Conservation (phyloP, 371 early-diverging fungal species). For the Entomophthora muscae region DNA sequence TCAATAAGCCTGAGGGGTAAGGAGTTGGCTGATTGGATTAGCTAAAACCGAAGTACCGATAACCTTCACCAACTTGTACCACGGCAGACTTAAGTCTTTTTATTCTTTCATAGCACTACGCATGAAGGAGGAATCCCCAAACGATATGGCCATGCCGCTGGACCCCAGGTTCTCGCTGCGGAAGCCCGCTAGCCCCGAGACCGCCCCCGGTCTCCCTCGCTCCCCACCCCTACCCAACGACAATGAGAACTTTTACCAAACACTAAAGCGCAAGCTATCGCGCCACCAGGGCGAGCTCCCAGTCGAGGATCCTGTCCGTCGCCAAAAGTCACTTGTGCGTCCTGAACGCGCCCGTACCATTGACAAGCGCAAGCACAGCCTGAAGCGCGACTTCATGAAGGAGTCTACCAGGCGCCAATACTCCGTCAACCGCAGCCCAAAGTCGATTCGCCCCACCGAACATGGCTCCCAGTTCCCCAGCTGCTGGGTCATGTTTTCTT, state of each 20-base stretch:
- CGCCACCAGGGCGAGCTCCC: neutral
- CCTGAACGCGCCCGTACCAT: conserved; percentile 8
- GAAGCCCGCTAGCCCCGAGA: no score
- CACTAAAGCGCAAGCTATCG: neutral
- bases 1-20: no score
- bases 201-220: no score
- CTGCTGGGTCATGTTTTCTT: conserved; percentile 6
- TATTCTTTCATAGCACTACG: no score
- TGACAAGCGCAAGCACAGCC: conserved; percentile 3
- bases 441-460: neutral
- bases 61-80: no score
- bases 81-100: no score
- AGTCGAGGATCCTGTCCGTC: neutral
- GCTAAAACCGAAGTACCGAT: no score
- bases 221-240: neutral
- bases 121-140: no score
- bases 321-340: conserved; percentile 6
- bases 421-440: neutral
- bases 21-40: no score
- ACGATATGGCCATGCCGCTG: no score
- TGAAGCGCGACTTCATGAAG: conserved; percentile 4
- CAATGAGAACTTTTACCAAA: neutral
- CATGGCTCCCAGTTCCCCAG: neutral
- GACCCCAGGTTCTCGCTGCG: no score
- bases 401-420: neutral